Conservation (phyloP, 805 yeast species). For the Suhomyces sp. region DNA sequence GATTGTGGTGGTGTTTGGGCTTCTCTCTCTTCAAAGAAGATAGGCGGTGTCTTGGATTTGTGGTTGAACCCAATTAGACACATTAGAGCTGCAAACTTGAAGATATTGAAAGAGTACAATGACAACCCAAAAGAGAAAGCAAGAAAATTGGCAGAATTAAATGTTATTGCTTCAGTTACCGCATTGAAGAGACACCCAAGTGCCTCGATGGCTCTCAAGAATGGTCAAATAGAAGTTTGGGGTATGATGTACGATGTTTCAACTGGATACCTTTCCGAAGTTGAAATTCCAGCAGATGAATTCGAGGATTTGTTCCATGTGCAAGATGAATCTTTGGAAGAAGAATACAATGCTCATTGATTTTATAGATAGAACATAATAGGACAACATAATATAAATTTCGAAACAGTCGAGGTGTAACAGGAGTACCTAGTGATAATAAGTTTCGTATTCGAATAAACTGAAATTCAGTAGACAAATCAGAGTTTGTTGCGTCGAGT, state of each 20-base stretch:
- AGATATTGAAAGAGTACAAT: slow-evolving; percentile 45
- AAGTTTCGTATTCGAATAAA: not conserved
- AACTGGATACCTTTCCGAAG: slow-evolving; percentile 56
- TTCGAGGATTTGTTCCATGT: slow-evolving; percentile 40
- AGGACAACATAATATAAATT: not conserved
- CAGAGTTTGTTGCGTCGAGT: not conserved
- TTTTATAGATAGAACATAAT: not conserved
- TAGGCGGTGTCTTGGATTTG: slow-evolving; percentile 68
- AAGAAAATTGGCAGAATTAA: slow-evolving; percentile 66
- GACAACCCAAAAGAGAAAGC: slow-evolving; percentile 52
- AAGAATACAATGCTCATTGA: slow-evolving; percentile 22
- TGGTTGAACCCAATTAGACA: slow-evolving; percentile 71
- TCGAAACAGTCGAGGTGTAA: not conserved
- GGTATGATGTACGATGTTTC: slow-evolving; percentile 84
- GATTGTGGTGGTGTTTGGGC: slow-evolving; percentile 95
- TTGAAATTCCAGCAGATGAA: slow-evolving; percentile 40
- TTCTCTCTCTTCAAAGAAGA: slow-evolving; percentile 58
- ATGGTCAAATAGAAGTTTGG: slow-evolving; percentile 68
- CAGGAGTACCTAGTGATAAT: not conserved
- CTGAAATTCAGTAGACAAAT: not conserved
- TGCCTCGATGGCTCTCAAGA: slow-evolving; percentile 61
- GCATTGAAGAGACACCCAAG: slow-evolving; percentile 63
- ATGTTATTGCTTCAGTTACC: slow-evolving; percentile 69
- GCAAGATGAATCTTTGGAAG: slow-evolving; percentile 21
- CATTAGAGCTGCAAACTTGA: slow-evolving; percentile 58